Base-by-base conservation (phyloP, 768 basidiomycete genomes). In the Dictyophora rubrovolvata region DNA sequence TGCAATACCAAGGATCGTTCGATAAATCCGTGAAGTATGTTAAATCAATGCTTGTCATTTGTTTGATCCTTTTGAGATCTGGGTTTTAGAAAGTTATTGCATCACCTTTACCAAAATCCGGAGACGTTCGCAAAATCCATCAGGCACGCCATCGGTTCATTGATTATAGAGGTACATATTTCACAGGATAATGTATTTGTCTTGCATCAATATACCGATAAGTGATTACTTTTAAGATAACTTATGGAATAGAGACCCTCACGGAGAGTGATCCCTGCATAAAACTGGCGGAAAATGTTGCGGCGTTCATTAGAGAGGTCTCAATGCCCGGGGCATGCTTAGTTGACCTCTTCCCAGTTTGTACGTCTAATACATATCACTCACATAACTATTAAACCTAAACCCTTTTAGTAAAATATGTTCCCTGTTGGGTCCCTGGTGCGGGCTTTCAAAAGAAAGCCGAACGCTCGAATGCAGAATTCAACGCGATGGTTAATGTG, bases 301-400 rank as follows among this genome's bases (percentile, higher is more conserved):
- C 81, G 22, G 76, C 75, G 12, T 75, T 77, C 1, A 77, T 81
- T 75, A 73, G 74, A 2, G 72, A 75, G 64, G 80, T 80, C 0
- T 73, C 76, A 11, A 73, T 73, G 60, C 79, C 78, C 0, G 81
- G 81, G 2, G 77, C 77, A 4, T 82, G 80, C 63, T 65, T 81
- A 8, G 81, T 82, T 11, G 75, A 78, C 57, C 62, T 78, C 23
- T 67, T 81, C 42, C 79, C 79, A 18, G 67, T 71, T 55, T 61
- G 77, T 68, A 60, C 67, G 69, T 66, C 21, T 35, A 16, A 37
- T 20, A 47, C 7, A 9, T 59, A n/a, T n/a, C n/a, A n/a, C 16
- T 23, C 8, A 7, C 12, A 33, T 28, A 5, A 16, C 37, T 42
- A 22, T n/a, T 9, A 7, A 18, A 1, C 33, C 50, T n/a, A 21